Base-by-base conservation (phyloP, 768 basidiomycete species). In the Phallus indusiatus region DNA sequence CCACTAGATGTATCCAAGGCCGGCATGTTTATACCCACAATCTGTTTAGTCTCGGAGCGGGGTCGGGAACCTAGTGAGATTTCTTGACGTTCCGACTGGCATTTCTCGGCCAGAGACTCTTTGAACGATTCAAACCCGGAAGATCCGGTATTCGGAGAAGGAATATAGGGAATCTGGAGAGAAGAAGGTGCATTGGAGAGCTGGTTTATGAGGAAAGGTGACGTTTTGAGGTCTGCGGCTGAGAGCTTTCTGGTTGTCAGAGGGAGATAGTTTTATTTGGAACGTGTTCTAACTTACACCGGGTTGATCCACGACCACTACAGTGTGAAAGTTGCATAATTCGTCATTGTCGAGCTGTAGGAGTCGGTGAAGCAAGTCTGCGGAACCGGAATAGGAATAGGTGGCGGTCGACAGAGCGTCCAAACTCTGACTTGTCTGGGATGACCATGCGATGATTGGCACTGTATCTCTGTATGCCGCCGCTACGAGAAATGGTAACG, bases 221-320 rank as follows among this genome's bases (percentile, higher is more conserved):
- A 74, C 9, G 73, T 73, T 90, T 88, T n/a, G 86, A 84, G 22
- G 86, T 84, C 64, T 86, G 88, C 4, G 87, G 73, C 88, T 90
- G 65, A 64, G 62, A 34, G 62, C 33, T 37, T 57, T 24, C 48
- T 53, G 34, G 55, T 37, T 5, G 55, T 49, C 20, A 46, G 24
- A 20, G 36, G 42, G 37, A 24, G 2, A 42, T 34, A 54, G 16
- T n/a, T 21, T 34, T 22, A 60, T 28, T 28, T 28, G 28, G 7
- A 1, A 48, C 47, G 36, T 12, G 24, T 42, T 37, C 56, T 18
- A 11, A 75, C 84, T 61, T 68, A 90, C 89, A 21, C 87, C 86
- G 10, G 84, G 81, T 54, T 90, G 88, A 62, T 87, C 78, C 47
- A 89, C 73, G 10, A 90, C 66, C 8, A 90, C 73, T 12, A 92